Evolutionary conservation across 768 basidiomycete genomes (phyloP), one percentile per base, ranked within the genome.

Genomic region (Cubamyces lactineus): DNA sequence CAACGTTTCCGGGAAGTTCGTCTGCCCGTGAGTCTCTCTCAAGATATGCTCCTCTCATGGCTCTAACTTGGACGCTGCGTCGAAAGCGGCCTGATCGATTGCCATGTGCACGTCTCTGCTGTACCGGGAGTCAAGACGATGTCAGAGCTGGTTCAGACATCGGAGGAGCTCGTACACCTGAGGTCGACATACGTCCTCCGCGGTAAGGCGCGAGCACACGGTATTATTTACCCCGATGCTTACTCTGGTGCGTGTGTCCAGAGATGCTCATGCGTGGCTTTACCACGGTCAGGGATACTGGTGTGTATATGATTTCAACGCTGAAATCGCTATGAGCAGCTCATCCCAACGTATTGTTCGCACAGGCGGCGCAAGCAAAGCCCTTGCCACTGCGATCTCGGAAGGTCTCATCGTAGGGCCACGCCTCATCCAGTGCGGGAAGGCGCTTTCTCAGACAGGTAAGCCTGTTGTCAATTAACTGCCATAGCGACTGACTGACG

Each of bases 21-120:
- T 79, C 11, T 80, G 75, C 61, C 79, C 79, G 73, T 75, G 55
- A 52, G 74, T 68, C 12, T 54, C 15, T n/a, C 13, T 28, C 12
- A 12, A 46, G 5, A 26, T 2, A 26, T 0, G 5, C 9, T n/a
- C 11, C n/a, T n/a, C 15, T 30, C 12, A 21, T 9, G 21, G 40
- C 24, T 57, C 34, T 34, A 8, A 24, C 21, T 5, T 8, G 15
- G 16, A 23, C 2, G 11, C n/a, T 28, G 1, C 24, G 7, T 28
- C 38, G 2, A 15, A 42, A 75, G 74, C 19, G 79, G 79, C 2
- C 68, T 79, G n/a, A 77, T 80, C 51, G 79, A 80, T 67, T 74
- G 75, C 46, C 79, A 80, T 69, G 79, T 79, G 0, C 79, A 80
- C 60, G 73, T 78, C 53, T 75, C 75, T 1, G 78, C 78, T 5